Evolutionary conservation across 2,329 filamentous ascomycete genomes (phyloP).

Genomic region (Tolypocladium guangdongense): DNA sequence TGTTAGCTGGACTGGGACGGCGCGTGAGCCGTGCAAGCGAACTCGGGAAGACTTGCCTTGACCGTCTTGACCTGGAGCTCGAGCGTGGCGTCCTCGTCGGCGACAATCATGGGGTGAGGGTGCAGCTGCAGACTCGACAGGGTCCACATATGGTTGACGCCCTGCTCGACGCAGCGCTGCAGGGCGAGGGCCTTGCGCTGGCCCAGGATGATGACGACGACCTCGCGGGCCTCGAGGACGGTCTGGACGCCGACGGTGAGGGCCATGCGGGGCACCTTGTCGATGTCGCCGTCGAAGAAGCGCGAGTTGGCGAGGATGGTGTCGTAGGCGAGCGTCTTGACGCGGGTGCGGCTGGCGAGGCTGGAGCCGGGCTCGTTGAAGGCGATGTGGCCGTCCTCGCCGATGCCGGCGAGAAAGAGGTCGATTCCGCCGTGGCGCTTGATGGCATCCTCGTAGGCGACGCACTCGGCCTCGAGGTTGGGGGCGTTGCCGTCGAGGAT

Average conservation of each 20-base stretch:
- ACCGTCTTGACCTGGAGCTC: constrained; percentile 67
- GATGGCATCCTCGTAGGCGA: constrained; percentile 71
- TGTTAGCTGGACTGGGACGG: background rate
- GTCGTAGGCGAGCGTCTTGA: constrained; percentile 81
- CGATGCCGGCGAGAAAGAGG: constrained; percentile 75
- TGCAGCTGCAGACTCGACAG: constrained; percentile 72
- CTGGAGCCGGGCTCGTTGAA: constrained; percentile 86
- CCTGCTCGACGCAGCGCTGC: constrained; percentile 70
- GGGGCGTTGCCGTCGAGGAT: constrained; percentile 73
- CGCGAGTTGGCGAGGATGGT: constrained; percentile 78
- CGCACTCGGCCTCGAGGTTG: constrained; percentile 66
- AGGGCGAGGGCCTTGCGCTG: constrained; percentile 72
- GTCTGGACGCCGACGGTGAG: constrained; percentile 79
- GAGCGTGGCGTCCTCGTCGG: constrained; percentile 68
- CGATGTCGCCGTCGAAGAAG: constrained; percentile 68
- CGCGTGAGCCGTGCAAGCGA: constrained; percentile 1
- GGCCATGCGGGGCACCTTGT: constrained; percentile 68
- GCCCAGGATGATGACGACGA: constrained; percentile 73
- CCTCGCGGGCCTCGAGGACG: constrained; percentile 68
- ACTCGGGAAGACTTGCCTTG: constrained; percentile 28
- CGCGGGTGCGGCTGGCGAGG: constrained; percentile 64
- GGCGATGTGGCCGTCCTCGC: constrained; percentile 77
- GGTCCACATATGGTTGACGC: constrained; percentile 87
- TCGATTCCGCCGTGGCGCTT: constrained; percentile 67
- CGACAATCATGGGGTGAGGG: constrained; percentile 70